These are phyloP conservation scores for Cyphellophora europaea DNA, from an alignment of 2,329 filamentous ascomycete genomes.

Conservation along the genomic window DNA sequence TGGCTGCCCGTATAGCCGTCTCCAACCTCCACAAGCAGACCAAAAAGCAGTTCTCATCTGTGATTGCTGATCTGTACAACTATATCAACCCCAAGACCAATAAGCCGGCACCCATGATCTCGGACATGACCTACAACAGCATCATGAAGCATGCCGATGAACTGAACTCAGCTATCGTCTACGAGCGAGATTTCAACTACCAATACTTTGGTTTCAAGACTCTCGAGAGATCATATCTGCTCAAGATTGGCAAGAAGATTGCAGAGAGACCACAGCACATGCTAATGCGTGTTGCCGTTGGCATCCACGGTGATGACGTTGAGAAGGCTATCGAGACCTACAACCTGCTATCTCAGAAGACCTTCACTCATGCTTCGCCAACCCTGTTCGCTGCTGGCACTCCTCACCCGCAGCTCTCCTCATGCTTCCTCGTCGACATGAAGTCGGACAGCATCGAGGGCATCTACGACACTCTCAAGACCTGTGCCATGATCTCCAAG, in stretches of 20 bases:
- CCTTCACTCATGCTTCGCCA: slow-evolving; percentile 95
- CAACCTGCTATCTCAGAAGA: slow-evolving; percentile 97
- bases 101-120: slow-evolving; percentile 85
- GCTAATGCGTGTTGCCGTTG: slow-evolving; percentile 98
- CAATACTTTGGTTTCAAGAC: slow-evolving; percentile 99
- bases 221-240: slow-evolving; percentile 90
- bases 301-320: slow-evolving; percentile 90
- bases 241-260: slow-evolving; percentile 91
- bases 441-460: slow-evolving; percentile 99
- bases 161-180: slow-evolving; percentile 97
- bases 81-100: slow-evolving; percentile 93
- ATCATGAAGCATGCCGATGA: slow-evolving; percentile 96
- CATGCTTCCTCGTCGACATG: slow-evolving; percentile 98
- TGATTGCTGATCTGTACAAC: slow-evolving; percentile 85
- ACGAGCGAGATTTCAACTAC: slow-evolving; percentile 99
- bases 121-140: slow-evolving; percentile 77
- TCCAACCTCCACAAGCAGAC: slow-evolving; percentile 99
- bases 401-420: slow-evolving; percentile 86
- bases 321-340: slow-evolving; percentile 96
- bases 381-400: slow-evolving; percentile 98
- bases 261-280: slow-evolving; percentile 97
- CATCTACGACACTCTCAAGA: slow-evolving; percentile 98
- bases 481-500: slow-evolving; percentile 99
- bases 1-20: slow-evolving; percentile 94
- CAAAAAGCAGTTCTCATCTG: slow-evolving; percentile 98